Evolutionary conservation across 805 yeast species (phyloP).

Genomic region (Priceomyces medius): DNA sequence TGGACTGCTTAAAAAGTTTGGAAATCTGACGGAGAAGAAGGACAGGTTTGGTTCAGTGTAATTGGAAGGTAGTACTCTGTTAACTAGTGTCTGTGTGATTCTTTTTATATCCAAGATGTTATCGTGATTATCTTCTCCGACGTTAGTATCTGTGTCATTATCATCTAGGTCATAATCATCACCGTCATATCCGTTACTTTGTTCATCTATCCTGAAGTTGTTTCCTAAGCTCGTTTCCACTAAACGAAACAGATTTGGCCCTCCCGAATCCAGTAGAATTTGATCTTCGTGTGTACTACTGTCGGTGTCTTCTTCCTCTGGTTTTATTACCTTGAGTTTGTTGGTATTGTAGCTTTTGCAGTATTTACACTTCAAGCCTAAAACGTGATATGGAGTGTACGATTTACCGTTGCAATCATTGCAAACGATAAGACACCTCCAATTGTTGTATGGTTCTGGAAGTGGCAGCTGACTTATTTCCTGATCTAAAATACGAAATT

Average conservation of each 20-base stretch:
- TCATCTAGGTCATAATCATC: conserved; percentile 11
- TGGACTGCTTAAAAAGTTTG: conserved; percentile 21
- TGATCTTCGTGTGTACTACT: conserved; percentile 14
- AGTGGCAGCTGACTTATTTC: conserved; percentile 75
- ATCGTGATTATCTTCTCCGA: conserved; percentile 23
- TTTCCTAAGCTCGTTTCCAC: conserved; percentile 35
- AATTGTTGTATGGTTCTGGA: conserved; percentile 74
- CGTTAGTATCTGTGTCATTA: conserved; percentile 15
- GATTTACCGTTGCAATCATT: conserved; percentile 88
- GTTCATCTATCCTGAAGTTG: conserved; percentile 38
- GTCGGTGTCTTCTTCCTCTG: conserved; percentile 49
- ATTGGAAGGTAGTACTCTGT: conserved; percentile 3
- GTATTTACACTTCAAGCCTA: conserved; percentile 85
- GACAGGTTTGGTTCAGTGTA: conserved; percentile 23
- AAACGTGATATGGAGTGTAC: conserved; percentile 70
- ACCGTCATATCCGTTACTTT: conserved; percentile 21
- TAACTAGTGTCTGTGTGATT: conserved; percentile 18
- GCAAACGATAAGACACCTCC: conserved; percentile 76
- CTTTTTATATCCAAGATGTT: conserved; percentile 28
- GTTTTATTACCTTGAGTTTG: conserved; percentile 67
- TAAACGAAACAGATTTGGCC: conserved; percentile 24
- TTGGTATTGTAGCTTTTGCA: conserved; percentile 87
- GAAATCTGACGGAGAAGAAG: conserved; percentile 36
- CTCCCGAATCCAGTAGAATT: conserved; percentile 6
- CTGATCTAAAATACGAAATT: conserved; percentile 80